Conservation (phyloP, 2,329 filamentous ascomycete genomes). For the Ustulina deusta region DNA sequence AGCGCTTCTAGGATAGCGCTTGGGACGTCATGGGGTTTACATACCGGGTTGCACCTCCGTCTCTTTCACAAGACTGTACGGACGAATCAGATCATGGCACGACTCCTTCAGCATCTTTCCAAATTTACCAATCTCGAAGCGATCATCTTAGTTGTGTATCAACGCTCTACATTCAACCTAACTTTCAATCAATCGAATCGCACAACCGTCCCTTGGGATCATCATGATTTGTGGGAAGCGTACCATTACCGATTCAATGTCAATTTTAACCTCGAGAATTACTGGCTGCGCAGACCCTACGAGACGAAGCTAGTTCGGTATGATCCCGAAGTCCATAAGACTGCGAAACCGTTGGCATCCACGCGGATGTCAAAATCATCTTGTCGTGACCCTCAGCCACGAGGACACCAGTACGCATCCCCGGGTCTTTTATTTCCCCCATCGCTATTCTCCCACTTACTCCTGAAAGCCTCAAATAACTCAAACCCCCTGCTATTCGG, state of each 20-base stretch:
- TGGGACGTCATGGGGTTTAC: slow-evolving; percentile 61
- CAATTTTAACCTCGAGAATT: slow-evolving; percentile 59
- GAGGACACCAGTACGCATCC: slow-evolving; percentile 41
- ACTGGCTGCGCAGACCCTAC: slow-evolving; percentile 57
- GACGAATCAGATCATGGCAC: slow-evolving; percentile 56
- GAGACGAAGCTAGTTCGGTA: slow-evolving; percentile 49
- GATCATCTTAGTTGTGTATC: slow-evolving; percentile 61
- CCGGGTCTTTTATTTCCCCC: background rate
- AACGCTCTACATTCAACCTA: slow-evolving; percentile 60
- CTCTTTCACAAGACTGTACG: slow-evolving; percentile 59
- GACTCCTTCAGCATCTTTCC: slow-evolving; percentile 56
- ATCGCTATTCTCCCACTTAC: too few relatives aligned
- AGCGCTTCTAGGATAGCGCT: slow-evolving; percentile 57
- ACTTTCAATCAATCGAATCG: slow-evolving; percentile 40
- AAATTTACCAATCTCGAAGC: slow-evolving; percentile 57
- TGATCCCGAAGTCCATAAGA: slow-evolving; percentile 44
- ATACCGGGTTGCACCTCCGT: slow-evolving; percentile 60
- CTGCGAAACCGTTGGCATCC: slow-evolving; percentile 33
- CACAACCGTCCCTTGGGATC: slow-evolving; percentile 45
- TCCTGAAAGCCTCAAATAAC: too few relatives aligned
- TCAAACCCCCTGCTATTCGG: background rate
- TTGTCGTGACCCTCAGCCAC: slow-evolving; percentile 47
- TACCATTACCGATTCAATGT: slow-evolving; percentile 63
- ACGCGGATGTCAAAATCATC: slow-evolving; percentile 45
- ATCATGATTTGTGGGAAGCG: slow-evolving; percentile 58